These are phyloP conservation scores for Phytopythium aichiense DNA, from an alignment of 352 stramenopile species.

Conservation along the genomic window DNA sequence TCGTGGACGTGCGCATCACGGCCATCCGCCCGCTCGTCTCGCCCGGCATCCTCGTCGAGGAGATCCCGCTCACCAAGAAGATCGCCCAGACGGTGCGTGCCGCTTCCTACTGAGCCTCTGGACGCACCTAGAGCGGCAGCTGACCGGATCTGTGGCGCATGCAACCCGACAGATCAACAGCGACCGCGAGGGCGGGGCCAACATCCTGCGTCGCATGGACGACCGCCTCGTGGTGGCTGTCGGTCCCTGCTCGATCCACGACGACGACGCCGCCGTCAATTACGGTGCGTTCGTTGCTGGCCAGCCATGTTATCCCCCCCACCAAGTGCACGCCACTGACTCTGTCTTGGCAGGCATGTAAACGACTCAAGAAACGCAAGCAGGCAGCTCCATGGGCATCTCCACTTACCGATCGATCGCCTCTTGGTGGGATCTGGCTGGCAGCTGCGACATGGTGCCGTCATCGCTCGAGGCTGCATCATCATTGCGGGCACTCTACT, in stretches of 20 bases:
- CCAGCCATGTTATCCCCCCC: no score
- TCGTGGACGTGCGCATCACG: slow-evolving; percentile 86
- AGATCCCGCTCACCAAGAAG: slow-evolving; percentile 77
- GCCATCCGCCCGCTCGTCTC: slow-evolving; percentile 83
- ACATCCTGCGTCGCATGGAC: slow-evolving; percentile 76
- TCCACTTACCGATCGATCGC: no score
- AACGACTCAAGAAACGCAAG: no score
- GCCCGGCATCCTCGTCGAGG: slow-evolving; percentile 78
- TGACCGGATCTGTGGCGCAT: not conserved
- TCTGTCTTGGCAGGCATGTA: no score
- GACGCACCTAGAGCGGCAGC: not conserved
- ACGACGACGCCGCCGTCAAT: slow-evolving; percentile 82
- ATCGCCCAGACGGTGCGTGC: slow-evolving; percentile 61
- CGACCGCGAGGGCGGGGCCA: slow-evolving; percentile 63
- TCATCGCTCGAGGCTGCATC: no score
- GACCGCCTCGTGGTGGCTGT: slow-evolving; percentile 83
- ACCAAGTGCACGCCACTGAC: not conserved
- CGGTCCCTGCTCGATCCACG: slow-evolving; percentile 88
- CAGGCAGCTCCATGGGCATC: no score
- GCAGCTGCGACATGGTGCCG: no score
- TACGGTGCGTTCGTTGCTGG: slow-evolving; percentile 40
- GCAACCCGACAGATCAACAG: slow-evolving; percentile 42
- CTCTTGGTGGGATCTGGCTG: no score
- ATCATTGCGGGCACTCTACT: no score
- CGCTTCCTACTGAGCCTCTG: not conserved